Conservation (phyloP, 2,329 filamentous ascomycete genomes). For the Aspergillus candidus region DNA sequence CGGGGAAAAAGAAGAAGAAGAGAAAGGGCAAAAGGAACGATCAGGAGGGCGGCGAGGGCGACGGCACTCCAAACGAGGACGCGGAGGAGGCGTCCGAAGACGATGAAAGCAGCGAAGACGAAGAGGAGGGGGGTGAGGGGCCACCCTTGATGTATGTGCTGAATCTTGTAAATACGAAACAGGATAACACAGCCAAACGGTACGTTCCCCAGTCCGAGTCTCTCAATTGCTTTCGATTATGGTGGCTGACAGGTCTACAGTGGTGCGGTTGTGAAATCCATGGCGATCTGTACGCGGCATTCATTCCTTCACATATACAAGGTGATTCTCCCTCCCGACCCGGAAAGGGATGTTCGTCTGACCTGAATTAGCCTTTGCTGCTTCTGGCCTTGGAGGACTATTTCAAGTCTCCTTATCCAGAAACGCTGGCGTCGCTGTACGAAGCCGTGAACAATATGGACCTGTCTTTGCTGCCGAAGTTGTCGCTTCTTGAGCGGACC, state of each 20-base stretch:
- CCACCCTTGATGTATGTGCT: constrained; percentile 94
- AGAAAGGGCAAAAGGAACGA: constrained; percentile 42
- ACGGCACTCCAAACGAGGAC: constrained; percentile 45
- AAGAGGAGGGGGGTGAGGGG: constrained; percentile 68
- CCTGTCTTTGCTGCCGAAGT: constrained; percentile 79
- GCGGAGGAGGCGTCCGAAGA: constrained; percentile 39
- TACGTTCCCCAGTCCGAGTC: constrained; percentile 24
- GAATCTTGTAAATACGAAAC: constrained; percentile 96
- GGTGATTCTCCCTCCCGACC: constrained; percentile 42
- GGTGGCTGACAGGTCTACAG: constrained; percentile 38
- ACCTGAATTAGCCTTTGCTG: constrained; percentile 62
- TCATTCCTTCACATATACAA: constrained; percentile 99
- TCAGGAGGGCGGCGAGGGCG: constrained; percentile 43
- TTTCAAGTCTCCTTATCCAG: constrained; percentile 82
- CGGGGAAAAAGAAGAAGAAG: constrained; percentile 40
- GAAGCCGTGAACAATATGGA: constrained; percentile 96
- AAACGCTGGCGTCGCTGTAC: constrained; percentile 83
- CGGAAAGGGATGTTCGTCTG: background rate
- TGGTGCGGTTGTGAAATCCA: constrained; percentile 92
- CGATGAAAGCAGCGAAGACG: constrained; percentile 49
- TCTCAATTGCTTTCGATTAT: background rate
- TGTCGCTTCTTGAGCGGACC: constrained; percentile 76
- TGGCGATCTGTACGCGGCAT: constrained; percentile 97
- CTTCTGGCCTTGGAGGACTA: constrained; percentile 92
- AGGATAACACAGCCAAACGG: constrained; percentile 82